Conservation (phyloP, 441 rosid species). For the Croton laevigatus region DNA sequence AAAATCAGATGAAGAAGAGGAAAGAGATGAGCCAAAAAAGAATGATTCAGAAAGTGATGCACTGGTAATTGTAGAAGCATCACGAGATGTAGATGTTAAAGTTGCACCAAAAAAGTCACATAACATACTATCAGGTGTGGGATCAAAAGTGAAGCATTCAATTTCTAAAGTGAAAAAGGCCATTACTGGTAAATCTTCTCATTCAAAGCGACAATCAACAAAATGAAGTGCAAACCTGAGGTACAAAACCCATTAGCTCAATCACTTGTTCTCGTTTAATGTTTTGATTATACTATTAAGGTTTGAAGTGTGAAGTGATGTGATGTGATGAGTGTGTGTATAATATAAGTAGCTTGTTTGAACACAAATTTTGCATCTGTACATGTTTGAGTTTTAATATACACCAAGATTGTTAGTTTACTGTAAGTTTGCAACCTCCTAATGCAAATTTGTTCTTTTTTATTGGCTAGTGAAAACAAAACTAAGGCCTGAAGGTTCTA, state of each 20-base stretch:
- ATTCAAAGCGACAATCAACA: slow-evolving; percentile 56
- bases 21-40: slow-evolving; percentile 50
- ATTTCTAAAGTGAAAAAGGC: slow-evolving; percentile 92
- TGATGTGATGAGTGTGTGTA: too few relatives aligned
- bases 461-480: too few relatives aligned
- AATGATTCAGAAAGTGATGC: slow-evolving; percentile 58
- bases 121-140: slow-evolving; percentile 73
- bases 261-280: not conserved
- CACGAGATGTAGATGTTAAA: slow-evolving; percentile 53
- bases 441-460: too few relatives aligned
- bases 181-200: slow-evolving; percentile 79
- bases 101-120: slow-evolving; percentile 60
- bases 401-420: not conserved
- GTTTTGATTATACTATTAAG: not conserved
- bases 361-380: not conserved
- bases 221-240: slow-evolving; percentile 26
- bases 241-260: not conserved
- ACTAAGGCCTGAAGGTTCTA: too few relatives aligned
- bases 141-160: slow-evolving; percentile 90
- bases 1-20: slow-evolving; percentile 47
- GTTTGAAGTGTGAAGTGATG: slow-evolving; percentile 11
- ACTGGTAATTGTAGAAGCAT: slow-evolving; percentile 58
- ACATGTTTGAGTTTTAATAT: too few relatives aligned
- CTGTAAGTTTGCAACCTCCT: too few relatives aligned
- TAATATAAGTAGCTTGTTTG: not conserved